Percentiles rank a stretch among this genome's conserved stretches.
phyloP scores from a whole-genome alignment of 2,329 filamentous ascomycete species.

The Trichophyton mentagrophytes region DNA sequence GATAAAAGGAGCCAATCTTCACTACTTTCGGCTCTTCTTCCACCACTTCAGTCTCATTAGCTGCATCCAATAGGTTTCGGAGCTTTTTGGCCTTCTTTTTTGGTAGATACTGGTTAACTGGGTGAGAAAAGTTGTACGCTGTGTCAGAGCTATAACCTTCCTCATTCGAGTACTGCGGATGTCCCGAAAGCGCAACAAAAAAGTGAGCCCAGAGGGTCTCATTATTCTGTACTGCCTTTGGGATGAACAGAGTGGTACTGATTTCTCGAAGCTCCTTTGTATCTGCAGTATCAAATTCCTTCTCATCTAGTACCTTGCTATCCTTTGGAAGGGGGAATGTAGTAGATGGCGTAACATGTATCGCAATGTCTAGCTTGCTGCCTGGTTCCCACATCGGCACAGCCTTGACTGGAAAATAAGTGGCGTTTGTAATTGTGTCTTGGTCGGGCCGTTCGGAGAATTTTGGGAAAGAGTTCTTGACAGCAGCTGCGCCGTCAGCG shows the following conservation, averaged over 20 bases:
- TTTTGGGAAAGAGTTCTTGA: slow-evolving; percentile 40
- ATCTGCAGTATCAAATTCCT: slow-evolving; percentile 64
- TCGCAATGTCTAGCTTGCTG: slow-evolving; percentile 64
- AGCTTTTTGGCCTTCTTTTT: slow-evolving; percentile 87
- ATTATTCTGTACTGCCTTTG: slow-evolving; percentile 71
- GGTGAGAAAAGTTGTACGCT: slow-evolving; percentile 72
- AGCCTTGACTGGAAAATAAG: slow-evolving; percentile 53
- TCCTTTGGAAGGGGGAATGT: slow-evolving; percentile 53
- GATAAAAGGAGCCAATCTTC: slow-evolving; percentile 76
- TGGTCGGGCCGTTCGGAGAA: slow-evolving; percentile 52
- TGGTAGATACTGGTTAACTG: slow-evolving; percentile 75
- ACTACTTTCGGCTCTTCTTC: slow-evolving; percentile 48
- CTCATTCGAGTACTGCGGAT: slow-evolving; percentile 60
- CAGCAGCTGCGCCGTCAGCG: slow-evolving; percentile 10
- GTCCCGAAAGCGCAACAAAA: slow-evolving; percentile 67
- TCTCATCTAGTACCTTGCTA: slow-evolving; percentile 60
- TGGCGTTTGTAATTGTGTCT: slow-evolving; percentile 46
- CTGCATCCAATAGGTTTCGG: slow-evolving; percentile 59
- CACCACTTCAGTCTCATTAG: slow-evolving; percentile 36
- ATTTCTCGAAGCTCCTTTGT: slow-evolving; percentile 65
- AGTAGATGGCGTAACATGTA: slow-evolving; percentile 70
- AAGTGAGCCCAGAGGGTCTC: slow-evolving; percentile 93
- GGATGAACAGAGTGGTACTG: slow-evolving; percentile 65
- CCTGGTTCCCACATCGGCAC: slow-evolving; percentile 80
- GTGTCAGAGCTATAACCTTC: slow-evolving; percentile 58